Conservation (phyloP, 2,329 filamentous ascomycete genomes). For the Aspergillus alliaceus region DNA sequence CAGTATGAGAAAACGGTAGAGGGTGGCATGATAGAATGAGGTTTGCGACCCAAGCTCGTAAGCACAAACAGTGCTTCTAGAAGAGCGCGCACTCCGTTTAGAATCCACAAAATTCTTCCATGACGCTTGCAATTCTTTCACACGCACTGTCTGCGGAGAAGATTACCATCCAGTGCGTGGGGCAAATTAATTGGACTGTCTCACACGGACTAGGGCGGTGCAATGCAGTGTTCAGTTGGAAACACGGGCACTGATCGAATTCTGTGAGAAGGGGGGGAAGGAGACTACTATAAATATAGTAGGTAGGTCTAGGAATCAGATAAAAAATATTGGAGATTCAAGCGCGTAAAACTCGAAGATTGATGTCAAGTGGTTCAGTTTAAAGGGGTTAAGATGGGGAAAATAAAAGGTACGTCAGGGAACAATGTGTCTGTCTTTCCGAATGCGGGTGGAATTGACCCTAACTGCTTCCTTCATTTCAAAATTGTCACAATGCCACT, state of each 20-base stretch:
- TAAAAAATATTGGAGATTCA: neutral
- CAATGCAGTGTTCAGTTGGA: neutral
- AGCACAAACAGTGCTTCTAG: conserved; percentile 17
- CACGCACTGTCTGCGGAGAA: neutral
- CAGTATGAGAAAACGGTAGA: conserved; percentile 43
- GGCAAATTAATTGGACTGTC: conserved; percentile 6
- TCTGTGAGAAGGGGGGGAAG: no score
- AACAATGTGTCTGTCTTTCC: neutral
- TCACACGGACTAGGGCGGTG: conserved; percentile 6
- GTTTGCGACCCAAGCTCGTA: conserved; percentile 3
- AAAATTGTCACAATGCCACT: neutral
- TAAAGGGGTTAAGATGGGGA: neutral
- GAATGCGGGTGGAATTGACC: neutral
- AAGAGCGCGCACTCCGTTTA: conserved; percentile 15
- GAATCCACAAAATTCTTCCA: conserved; percentile 12
- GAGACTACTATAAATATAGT: neutral
- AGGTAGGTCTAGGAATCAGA: neutral
- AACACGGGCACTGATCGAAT: no score
- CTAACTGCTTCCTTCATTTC: neutral
- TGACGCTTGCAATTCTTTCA: conserved; percentile 8
- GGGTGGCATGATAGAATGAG: conserved; percentile 30
- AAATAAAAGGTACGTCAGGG: neutral
- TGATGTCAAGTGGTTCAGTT: neutral
- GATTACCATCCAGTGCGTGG: conserved; percentile 7
- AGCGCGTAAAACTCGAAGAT: no score